A percentile compares a stretch with the other conserved stretches of the same genome.
These are phyloP conservation scores for Pseudomassariella vexata DNA, from an alignment of 2,329 filamentous ascomycete species.

Conservation along the genomic window DNA sequence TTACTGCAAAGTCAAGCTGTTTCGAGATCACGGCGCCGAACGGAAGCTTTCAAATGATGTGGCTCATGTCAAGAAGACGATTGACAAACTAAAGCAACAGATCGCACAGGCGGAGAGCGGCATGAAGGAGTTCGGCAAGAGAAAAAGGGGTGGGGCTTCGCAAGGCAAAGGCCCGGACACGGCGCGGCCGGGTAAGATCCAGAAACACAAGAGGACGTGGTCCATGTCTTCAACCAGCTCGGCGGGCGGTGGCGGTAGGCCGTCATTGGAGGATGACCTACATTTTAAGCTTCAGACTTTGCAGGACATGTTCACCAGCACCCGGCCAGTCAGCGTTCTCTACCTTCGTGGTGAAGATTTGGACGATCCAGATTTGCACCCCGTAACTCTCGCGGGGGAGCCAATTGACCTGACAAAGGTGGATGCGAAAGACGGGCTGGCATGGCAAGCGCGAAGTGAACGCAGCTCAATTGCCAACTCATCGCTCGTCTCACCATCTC, in stretches of 20 bases:
- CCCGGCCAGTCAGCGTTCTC: constrained; percentile 69
- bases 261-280: constrained; percentile 66
- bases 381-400: constrained; percentile 68
- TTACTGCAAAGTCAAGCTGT: constrained; percentile 95
- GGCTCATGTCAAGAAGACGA: constrained; percentile 90
- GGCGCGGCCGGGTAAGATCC: constrained; percentile 70
- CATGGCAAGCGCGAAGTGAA: constrained; percentile 48
- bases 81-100: constrained; percentile 93
- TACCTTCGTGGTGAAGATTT: constrained; percentile 71
- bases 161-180: constrained; percentile 38
- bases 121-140: constrained; percentile 61
- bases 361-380: constrained; percentile 75
- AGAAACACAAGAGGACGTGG: constrained; percentile 92
- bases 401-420: constrained; percentile 52
- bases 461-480: constrained; percentile 55
- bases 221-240: constrained; percentile 81
- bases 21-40: constrained; percentile 92
- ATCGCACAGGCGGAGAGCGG: constrained; percentile 71
- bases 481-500: constrained; percentile 59
- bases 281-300: constrained; percentile 72
- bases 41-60: constrained; percentile 92
- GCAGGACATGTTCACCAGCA: constrained; percentile 86
- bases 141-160: constrained; percentile 47
- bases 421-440: constrained; percentile 40
- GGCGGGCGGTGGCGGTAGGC: constrained; percentile 40